These are phyloP conservation scores for Carex cristatella DNA, from an alignment of 176 grass and related monocot species.

Conservation along the genomic window DNA sequence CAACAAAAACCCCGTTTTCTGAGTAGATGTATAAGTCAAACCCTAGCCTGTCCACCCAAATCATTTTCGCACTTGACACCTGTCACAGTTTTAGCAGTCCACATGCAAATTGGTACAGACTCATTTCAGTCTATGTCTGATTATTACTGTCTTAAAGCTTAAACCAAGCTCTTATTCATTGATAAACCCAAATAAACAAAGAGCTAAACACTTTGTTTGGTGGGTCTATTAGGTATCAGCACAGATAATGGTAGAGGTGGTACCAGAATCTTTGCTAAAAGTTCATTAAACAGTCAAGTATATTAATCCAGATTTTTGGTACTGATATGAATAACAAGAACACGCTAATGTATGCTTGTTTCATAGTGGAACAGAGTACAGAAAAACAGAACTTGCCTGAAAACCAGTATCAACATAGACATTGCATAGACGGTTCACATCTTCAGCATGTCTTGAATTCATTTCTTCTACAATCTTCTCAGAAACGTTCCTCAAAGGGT, in stretches of 20 bases:
- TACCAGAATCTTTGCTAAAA: neutral
- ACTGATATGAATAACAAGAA: neutral
- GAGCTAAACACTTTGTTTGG: neutral
- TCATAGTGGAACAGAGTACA: neutral
- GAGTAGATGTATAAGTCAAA: conserved; percentile 74
- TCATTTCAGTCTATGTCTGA: neutral
- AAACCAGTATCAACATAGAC: conserved; percentile 80
- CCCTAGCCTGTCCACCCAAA: conserved; percentile 84
- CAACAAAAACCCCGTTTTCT: conserved; percentile 45
- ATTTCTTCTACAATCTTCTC: conserved; percentile 90
- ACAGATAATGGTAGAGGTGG: neutral
- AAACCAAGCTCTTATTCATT: neutral
- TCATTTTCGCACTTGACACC: conserved; percentile 65
- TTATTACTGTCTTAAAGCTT: neutral
- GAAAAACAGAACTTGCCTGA: conserved; percentile 40
- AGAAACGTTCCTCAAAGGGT: conserved; percentile 73
- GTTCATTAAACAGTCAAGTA: neutral
- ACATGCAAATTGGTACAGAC: neutral
- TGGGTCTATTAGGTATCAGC: neutral
- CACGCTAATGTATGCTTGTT: neutral
- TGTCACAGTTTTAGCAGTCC: conserved; percentile 20
- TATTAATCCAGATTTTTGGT: neutral
- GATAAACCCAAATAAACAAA: neutral
- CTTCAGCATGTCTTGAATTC: conserved; percentile 65
- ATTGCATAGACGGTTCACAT: conserved; percentile 62